Evolutionary conservation across 2,329 filamentous ascomycete genomes (phyloP).

Genomic region (Hymenoscyphus salicellus): DNA sequence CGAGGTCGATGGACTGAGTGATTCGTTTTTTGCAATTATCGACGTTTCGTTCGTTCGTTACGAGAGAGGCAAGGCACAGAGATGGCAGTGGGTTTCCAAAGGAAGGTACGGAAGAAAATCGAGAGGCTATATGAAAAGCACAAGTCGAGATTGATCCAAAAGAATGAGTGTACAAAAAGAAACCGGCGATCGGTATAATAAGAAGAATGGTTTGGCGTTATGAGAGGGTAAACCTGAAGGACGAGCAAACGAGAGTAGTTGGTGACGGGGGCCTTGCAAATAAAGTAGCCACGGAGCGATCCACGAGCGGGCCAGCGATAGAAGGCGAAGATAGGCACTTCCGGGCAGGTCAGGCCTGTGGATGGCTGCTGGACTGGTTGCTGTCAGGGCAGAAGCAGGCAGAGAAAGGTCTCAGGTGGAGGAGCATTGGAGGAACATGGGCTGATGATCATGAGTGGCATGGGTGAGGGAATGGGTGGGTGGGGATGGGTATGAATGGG

Average conservation of each 20-base stretch:
- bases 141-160: constrained; percentile 36
- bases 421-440: constrained; percentile 14
- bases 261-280: constrained; percentile 36
- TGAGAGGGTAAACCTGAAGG: constrained; percentile 31
- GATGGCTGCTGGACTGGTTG: background rate
- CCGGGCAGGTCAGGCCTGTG: constrained; percentile 26
- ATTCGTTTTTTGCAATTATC: constrained; percentile 26
- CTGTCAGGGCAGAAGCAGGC: constrained; percentile 4
- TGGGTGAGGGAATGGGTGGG: constrained; percentile 19
- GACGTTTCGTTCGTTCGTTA: constrained; percentile 24
- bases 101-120: constrained; percentile 37
- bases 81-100: constrained; percentile 35
- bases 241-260: constrained; percentile 31
- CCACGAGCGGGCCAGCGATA: constrained; percentile 35
- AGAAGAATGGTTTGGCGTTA: constrained; percentile 32
- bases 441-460: constrained; percentile 11
- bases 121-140: constrained; percentile 35
- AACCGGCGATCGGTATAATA: constrained; percentile 34
- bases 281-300: constrained; percentile 36
- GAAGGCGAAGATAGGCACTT: constrained; percentile 33
- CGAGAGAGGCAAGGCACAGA: constrained; percentile 25
- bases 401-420: constrained; percentile 5
- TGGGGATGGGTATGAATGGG: background rate
- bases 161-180: constrained; percentile 35
- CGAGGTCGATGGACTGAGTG: constrained; percentile 17